Evolutionary conservation across 176 grass and related monocot genomes (phyloP).

Genomic region (Hsuehochloa calcarea): DNA sequence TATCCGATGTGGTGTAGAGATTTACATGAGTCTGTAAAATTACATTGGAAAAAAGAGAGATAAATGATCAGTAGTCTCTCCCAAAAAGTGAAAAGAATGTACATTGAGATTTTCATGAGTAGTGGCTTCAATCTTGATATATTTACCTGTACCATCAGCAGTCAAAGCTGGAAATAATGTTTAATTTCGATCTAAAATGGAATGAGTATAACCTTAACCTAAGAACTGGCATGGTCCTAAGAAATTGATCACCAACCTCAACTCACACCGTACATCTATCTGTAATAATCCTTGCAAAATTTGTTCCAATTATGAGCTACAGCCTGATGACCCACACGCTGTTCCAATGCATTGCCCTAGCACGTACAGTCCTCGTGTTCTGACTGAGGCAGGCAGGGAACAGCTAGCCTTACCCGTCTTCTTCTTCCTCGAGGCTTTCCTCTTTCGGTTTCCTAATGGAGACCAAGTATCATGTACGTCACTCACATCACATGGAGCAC

Average conservation of each 20-base stretch:
- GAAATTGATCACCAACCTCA: background rate
- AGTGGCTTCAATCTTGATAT: background rate
- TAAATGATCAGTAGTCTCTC: background rate
- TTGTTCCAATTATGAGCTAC: background rate
- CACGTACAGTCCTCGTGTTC: background rate
- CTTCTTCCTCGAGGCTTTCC: conserved; percentile 36
- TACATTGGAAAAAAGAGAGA: too few species aligned
- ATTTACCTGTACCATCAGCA: background rate
- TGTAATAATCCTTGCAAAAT: background rate
- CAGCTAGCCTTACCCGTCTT: background rate
- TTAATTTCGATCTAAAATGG: background rate
- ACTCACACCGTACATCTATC: background rate
- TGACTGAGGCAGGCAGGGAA: background rate
- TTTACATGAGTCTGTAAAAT: background rate
- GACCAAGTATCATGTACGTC: background rate
- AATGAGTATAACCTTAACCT: background rate
- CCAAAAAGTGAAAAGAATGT: background rate
- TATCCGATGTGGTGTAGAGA: background rate
- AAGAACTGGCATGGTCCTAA: background rate
- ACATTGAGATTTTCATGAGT: background rate
- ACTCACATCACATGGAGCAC: conserved; percentile 40
- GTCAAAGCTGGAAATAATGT: background rate
- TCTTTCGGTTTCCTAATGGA: conserved; percentile 32
- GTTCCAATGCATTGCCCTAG: background rate
- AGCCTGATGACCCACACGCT: background rate